Base-by-base conservation (phyloP, 2,329 filamentous ascomycete genomes). In the Stachybotrys chartarum region DNA sequence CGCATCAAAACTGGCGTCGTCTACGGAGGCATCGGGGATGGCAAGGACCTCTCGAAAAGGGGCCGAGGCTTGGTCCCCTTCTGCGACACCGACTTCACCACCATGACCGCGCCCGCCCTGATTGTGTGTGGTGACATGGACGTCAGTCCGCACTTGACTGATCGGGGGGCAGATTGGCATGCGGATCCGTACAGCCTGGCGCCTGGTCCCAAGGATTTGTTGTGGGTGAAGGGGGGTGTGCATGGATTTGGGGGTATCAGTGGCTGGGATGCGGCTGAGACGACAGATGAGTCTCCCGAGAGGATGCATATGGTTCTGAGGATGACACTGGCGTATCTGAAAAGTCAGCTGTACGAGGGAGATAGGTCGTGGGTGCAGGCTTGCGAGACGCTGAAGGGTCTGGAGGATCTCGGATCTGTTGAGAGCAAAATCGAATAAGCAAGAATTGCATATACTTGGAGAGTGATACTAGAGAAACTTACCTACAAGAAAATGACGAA, bases 1-100 rank as follows among this genome's bases (percentile, higher is more conserved):
- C 60, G 65, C 4, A 60, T 67, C 60, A 67, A 61, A 35, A 62
- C 63, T 1, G 65, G 65, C 1, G 55, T 66, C 0, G n/a, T 64
- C 10, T 56, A 64, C n/a, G 64, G 63, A 1, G 59, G 60, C 3
- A 47, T 59, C 2, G 64, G 64, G 1, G 56, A 62, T 2, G 61
- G 57, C 0, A 12, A 53, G 0, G 61, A 59, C 3, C 35, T 64
- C 0, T 63, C 61, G 0, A 61, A 61, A 1, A 42, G 17, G 1
- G 64, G 58, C 0, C n/a, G 30, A 0, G 55, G 24, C 0, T 57
- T 66, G 55, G n/a, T 65, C 1, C 60, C 64, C 0, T 65, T 61
- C 18, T 58, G 59, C 30, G 50, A 52, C 3, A n/a, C 54, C 11
- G 49, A 66, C 16, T 66, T 66, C 3, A 56, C 50, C 24, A 54